These are phyloP conservation scores for Pseudogymnoascus sp. DNA, from an alignment of 2,329 filamentous ascomycete genomes.

Conservation along the genomic window DNA sequence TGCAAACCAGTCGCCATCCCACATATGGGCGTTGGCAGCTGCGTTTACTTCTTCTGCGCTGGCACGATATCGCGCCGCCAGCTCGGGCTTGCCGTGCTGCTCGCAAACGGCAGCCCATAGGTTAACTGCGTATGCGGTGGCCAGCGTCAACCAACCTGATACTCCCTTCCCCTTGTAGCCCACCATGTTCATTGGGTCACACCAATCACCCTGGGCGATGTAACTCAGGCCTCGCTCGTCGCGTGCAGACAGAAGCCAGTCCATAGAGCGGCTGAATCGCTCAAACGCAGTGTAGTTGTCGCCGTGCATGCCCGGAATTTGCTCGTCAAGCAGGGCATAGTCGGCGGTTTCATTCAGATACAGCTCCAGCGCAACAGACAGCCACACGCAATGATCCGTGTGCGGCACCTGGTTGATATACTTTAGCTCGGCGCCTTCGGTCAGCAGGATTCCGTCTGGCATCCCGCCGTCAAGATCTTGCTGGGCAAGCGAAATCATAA, in stretches of 20 bases:
- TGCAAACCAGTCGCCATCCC: slow-evolving; percentile 50
- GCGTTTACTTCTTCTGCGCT: slow-evolving; percentile 41
- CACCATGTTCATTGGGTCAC: slow-evolving; percentile 57
- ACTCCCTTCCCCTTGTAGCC: slow-evolving; percentile 50
- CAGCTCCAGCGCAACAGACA: slow-evolving; percentile 46
- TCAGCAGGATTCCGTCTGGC: slow-evolving; percentile 49
- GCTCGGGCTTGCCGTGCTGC: slow-evolving; percentile 32
- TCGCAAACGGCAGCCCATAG: slow-evolving; percentile 48
- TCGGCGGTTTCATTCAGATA: slow-evolving; percentile 50
- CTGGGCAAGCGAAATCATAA: slow-evolving; percentile 43
- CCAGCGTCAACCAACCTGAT: slow-evolving; percentile 51
- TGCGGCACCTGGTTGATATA: slow-evolving; percentile 56
- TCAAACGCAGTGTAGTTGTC: slow-evolving; percentile 45
- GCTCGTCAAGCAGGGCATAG: slow-evolving; percentile 41
- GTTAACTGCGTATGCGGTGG: slow-evolving; percentile 45
- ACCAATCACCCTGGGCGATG: slow-evolving; percentile 54
- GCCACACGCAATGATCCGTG: slow-evolving; percentile 53
- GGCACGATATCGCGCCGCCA: slow-evolving; percentile 38
- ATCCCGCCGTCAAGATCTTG: slow-evolving; percentile 49
- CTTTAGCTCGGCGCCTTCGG: slow-evolving; percentile 48
- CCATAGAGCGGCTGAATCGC: slow-evolving; percentile 48
- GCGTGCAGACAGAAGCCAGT: slow-evolving; percentile 45
- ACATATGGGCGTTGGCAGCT: slow-evolving; percentile 44
- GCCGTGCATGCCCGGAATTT: slow-evolving; percentile 36
- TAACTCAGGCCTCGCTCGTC: slow-evolving; percentile 48